Base-by-base conservation (phyloP, 495 filamentous ascomycete genomes). In the Astrocystis sublimbata region DNA sequence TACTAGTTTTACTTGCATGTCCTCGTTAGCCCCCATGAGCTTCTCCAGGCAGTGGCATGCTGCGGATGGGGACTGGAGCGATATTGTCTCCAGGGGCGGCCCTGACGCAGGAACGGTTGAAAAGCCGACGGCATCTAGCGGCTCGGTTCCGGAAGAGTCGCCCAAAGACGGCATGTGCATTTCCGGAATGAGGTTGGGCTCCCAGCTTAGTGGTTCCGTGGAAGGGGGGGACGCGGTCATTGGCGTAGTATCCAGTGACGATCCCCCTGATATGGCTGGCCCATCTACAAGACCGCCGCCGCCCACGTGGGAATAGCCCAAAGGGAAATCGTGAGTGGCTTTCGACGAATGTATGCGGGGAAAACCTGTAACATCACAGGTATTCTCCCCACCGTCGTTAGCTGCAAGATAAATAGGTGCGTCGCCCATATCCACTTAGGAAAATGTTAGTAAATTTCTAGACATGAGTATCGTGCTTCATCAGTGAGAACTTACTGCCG, bases 1-100 rank as follows among this genome's bases (percentile, higher is more conserved):
- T 12, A 53, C 50, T 36, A 53, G 24, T 53, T 53, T 53, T n/a
- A 53, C 50, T 19, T 53, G 50, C 50, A 53, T 53, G 31, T 36
- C 50, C 19, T 53, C 50, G 24, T 53, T 53, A 6, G 50, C 50
- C 3, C 28, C 13, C 50, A 53, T 53, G 6, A 53, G 31, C 17
- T 36, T 30, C 50, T 53, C 50, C 31, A 53, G 19, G 19, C 50
- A 53, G 13, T 36, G n/a, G 17, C 50, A 53, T 21, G 24, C 26
- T 50, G 46, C 10, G 46, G 24, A 17, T 2, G 10, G 5, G 17
- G 24, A 13, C 26, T 50, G 46, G 2, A 12, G n/a, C 6, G n/a
- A 4, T 21, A 24, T 21, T 6, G n/a, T 23, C 26, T 46, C 43
- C n/a, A n/a, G n/a, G 30, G 24, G 24, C 5, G 33, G 13, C 10